Conservation (phyloP, 164 flowering plant species). For the Piper longum region DNA sequence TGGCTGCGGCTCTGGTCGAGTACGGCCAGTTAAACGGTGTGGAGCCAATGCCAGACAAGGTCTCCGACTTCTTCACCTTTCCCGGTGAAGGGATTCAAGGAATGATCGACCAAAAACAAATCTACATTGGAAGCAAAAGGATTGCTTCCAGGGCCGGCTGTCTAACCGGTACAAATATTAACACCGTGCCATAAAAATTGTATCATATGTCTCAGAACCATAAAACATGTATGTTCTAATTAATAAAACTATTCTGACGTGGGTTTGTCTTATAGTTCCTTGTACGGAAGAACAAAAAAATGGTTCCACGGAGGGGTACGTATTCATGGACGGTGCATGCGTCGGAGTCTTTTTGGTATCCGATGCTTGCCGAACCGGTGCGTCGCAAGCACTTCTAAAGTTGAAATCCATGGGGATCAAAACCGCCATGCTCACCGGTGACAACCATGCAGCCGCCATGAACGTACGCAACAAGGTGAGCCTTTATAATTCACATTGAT, state of each 20-base stretch:
- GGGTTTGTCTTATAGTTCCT: constrained; percentile 28
- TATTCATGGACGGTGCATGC: constrained; percentile 23
- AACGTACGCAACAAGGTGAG: constrained; percentile 60
- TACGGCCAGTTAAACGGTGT: constrained; percentile 32
- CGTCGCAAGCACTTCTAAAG: constrained; percentile 41
- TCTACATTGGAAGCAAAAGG: constrained; percentile 60
- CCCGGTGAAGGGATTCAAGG: constrained; percentile 93
- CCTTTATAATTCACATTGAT: too few relatives aligned
- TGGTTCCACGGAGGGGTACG: constrained; percentile 53
- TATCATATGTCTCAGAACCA: too few relatives aligned
- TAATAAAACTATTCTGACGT: background rate
- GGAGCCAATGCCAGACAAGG: constrained; percentile 59
- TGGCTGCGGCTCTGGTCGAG: constrained; percentile 81
- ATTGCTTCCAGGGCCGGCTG: constrained; percentile 55
- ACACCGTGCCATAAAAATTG: too few relatives aligned
- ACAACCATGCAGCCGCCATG: constrained; percentile 57
- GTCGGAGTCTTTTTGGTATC: constrained; percentile 56
- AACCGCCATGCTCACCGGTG: constrained; percentile 94
- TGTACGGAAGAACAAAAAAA: constrained; percentile 14
- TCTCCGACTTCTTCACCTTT: constrained; percentile 48
- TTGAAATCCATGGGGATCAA: constrained; percentile 49
- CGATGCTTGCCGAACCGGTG: constrained; percentile 72
- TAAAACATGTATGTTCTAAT: too few relatives aligned
- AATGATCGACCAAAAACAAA: constrained; percentile 43
- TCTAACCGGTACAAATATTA: constrained; percentile 3